These are phyloP conservation scores for Colletotrichum australisinense DNA, from an alignment of 2,329 filamentous ascomycete species.

Conservation along the genomic window DNA sequence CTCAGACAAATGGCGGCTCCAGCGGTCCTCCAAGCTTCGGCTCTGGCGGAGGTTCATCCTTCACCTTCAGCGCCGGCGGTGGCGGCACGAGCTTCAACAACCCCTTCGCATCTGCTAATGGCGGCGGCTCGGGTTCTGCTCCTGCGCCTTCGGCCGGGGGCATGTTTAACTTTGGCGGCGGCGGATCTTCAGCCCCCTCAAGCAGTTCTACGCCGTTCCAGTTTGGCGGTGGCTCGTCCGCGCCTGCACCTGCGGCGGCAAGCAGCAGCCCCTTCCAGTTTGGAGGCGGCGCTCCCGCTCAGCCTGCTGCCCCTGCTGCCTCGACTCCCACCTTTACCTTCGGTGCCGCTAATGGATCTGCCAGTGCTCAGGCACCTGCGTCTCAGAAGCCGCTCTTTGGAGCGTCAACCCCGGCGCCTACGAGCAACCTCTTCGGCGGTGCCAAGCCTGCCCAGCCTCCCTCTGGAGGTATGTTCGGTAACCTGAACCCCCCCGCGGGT, in stretches of 20 bases:
- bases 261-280: slow-evolving; percentile 37
- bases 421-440: slow-evolving; percentile 36
- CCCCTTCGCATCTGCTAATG: slow-evolving; percentile 48
- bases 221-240: slow-evolving; percentile 47
- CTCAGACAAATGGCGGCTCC: slow-evolving; percentile 25
- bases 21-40: slow-evolving; percentile 45
- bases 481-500: slow-evolving; percentile 55
- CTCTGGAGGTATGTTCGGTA: slow-evolving; percentile 46
- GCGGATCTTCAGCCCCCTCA: slow-evolving; percentile 36
- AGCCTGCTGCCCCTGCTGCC: slow-evolving; percentile 23
- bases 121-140: slow-evolving; percentile 39
- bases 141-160: slow-evolving; percentile 41
- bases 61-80: slow-evolving; percentile 39
- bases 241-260: slow-evolving; percentile 30
- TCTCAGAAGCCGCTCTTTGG: slow-evolving; percentile 28
- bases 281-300: slow-evolving; percentile 19
- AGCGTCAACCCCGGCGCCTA: slow-evolving; percentile 23
- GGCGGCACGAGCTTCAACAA: slow-evolving; percentile 50
- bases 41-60: slow-evolving; percentile 37
- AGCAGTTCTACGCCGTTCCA: slow-evolving; percentile 48
- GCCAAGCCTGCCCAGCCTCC: slow-evolving; percentile 37
- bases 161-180: slow-evolving; percentile 54
- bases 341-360: slow-evolving; percentile 14
- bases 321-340: slow-evolving; percentile 40
- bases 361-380: slow-evolving; percentile 19